Evolutionary conservation across 1,284 basidiomycete genomes (phyloP), one percentile per base, ranked within the genome.

Genomic region (Sanghuangporus baumii): DNA sequence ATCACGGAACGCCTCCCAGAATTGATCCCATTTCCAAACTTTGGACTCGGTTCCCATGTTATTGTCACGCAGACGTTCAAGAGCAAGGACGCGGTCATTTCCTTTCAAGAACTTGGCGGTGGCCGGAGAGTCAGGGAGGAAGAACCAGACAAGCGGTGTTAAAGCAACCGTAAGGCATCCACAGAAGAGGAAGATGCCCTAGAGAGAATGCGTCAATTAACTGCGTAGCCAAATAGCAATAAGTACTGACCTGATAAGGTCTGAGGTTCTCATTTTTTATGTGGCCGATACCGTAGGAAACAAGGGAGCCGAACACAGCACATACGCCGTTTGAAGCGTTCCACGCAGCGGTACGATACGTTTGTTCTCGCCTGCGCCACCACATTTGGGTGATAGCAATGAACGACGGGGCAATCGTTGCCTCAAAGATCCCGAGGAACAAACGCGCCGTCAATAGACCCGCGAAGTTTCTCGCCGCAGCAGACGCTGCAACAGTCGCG

Each of bases 1-100:
- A 62, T 82, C 80, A 2, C 69, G 60, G 6, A 77, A 18, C 0
- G 76, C 71, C 57, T 81, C 80, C 68, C 69, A 70, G 4, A 75
- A 77, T 68, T 80, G 78, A 7, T 75, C 72, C 75, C 76, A 76
- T 68, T 80, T 80, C 77, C 77, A 77, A 7, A 74, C 71, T 63
- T 79, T 79, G 20, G 74, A 74, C 65, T 79, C 77, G 5, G 77
- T 79, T 20, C 75, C 76, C 72, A 75, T 75, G 61, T 78, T 77
- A 60, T 79, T 79, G 9, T 74, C 75, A 0, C 74, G 69, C 23
- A 78, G 68, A 38, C 79, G 73, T 64, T 80, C 78, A 48, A 81
- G 66, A 0, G 80, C 79, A 16, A 80, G 66, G 31, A 78, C n/a
- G 6, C 56, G 61, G 11, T 62, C 61, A n/a, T 57, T 36, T 36